Percentiles rank a stretch among this genome's conserved stretches.
These are phyloP conservation scores for Theobroma cacao DNA, from an alignment of 345 rosid genomes.

Conservation along the genomic window DNA sequence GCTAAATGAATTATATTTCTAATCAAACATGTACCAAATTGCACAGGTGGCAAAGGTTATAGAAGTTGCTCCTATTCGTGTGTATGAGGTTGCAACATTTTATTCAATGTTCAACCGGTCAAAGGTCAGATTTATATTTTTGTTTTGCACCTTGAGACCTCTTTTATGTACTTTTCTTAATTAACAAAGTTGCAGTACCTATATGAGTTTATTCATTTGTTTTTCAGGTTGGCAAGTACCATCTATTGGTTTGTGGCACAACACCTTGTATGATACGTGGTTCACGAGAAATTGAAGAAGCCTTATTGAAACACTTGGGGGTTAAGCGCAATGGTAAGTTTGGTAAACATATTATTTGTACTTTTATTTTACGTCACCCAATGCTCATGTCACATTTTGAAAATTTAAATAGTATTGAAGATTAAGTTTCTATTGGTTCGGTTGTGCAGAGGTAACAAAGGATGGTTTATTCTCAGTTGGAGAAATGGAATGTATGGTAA, in stretches of 20 bases:
- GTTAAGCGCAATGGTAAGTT: constrained; percentile 87
- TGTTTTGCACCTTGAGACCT: neutral
- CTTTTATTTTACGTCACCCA: neutral
- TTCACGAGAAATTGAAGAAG: constrained; percentile 84
- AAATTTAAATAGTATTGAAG: constrained; percentile 10
- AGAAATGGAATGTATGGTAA: constrained; percentile 99
- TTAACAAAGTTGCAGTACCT: neutral
- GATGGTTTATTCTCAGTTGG: constrained; percentile 99
- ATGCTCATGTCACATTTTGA: constrained; percentile 1
- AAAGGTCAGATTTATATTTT: constrained; percentile 49
- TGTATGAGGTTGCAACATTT: constrained; percentile 96
- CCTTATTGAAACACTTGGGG: constrained; percentile 87
- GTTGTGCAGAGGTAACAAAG: constrained; percentile 79
- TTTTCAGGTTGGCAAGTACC: constrained; percentile 92
- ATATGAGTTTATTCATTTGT: constrained; percentile 12
- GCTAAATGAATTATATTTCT: neutral
- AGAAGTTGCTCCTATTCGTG: constrained; percentile 93
- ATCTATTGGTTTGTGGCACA: constrained; percentile 96
- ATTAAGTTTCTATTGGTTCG: constrained; percentile 19
- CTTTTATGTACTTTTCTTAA: constrained; percentile 7
- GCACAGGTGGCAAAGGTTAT: constrained; percentile 81
- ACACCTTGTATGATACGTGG: constrained; percentile 99
- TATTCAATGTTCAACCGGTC: constrained; percentile 95
- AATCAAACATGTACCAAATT: constrained; percentile 15
- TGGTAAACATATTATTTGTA: constrained; percentile 11